Conservation (phyloP, 768 basidiomycete genomes). For the Tricholoma terreum region DNA sequence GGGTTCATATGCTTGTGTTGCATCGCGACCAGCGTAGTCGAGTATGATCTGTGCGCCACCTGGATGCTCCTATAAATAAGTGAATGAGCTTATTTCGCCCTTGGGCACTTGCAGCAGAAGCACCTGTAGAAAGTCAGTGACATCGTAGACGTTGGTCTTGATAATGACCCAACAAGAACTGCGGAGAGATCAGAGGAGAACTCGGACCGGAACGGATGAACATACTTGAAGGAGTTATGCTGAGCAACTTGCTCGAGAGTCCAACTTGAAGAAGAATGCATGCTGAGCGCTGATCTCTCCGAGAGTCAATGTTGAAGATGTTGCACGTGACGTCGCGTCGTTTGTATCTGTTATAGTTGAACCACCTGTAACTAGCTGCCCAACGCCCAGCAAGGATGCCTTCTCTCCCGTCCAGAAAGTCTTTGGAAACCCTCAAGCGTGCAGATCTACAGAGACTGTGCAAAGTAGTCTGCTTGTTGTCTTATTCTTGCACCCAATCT, state of each 20-base stretch:
- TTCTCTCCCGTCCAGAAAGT: slow-evolving; percentile 38
- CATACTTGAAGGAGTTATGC: slow-evolving; percentile 54
- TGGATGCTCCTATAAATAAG: slow-evolving; percentile 58
- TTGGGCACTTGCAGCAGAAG: slow-evolving; percentile 1
- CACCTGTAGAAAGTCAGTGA: slow-evolving; percentile 73
- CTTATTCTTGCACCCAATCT: slow-evolving; percentile 2
- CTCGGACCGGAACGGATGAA: slow-evolving; percentile 3
- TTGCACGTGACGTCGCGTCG: slow-evolving; percentile 22
- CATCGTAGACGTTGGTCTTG: slow-evolving; percentile 78
- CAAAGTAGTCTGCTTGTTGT: slow-evolving; percentile 45
- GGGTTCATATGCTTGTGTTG: slow-evolving; percentile 71
- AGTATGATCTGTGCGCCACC: slow-evolving; percentile 83
- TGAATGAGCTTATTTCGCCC: not conserved
- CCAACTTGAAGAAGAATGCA: slow-evolving; percentile 34
- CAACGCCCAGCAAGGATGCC: slow-evolving; percentile 31
- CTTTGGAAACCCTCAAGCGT: slow-evolving; percentile 45
- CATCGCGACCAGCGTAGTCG: slow-evolving; percentile 82
- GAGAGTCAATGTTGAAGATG: too few relatives aligned
- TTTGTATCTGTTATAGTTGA: slow-evolving; percentile 19
- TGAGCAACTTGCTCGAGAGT: slow-evolving; percentile 56
- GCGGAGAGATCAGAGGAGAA: slow-evolving; percentile 9
- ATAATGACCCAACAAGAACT: slow-evolving; percentile 89
- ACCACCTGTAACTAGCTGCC: slow-evolving; percentile 11
- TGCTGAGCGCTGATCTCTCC: too few relatives aligned
- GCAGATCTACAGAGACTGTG: slow-evolving; percentile 60